Percentiles rank a stretch among this genome's conserved stretches.
These are phyloP conservation scores for Ganoderma boninense DNA, from an alignment of 1,284 basidiomycete species.

Conservation along the genomic window DNA sequence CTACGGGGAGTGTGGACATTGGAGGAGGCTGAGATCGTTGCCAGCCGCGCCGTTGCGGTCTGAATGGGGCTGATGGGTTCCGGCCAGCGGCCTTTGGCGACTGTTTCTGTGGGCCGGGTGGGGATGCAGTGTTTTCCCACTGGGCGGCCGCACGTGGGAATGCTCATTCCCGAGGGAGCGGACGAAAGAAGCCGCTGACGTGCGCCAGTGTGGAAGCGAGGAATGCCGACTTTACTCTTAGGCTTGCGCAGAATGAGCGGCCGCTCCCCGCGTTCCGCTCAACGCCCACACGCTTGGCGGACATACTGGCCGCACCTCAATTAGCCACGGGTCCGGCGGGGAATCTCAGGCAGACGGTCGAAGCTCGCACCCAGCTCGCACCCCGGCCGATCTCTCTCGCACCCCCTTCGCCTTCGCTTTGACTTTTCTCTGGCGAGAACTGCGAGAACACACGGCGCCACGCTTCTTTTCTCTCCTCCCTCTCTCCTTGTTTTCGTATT, in stretches of 20 bases:
- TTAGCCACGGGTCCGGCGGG: constrained; percentile 21
- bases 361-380: neutral
- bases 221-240: constrained; percentile 6
- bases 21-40: neutral
- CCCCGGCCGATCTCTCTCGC: constrained; percentile 24
- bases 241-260: constrained; percentile 13
- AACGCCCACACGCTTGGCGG: constrained; percentile 18
- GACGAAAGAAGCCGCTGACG: neutral
- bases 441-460: constrained; percentile 6
- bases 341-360: constrained; percentile 12
- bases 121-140: constrained; percentile 1
- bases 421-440: neutral
- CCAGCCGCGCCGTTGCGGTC: neutral
- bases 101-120: neutral
- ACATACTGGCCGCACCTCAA: constrained; percentile 21
- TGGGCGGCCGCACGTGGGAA: constrained; percentile 5
- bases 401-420: constrained; percentile 1
- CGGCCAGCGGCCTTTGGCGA: neutral
- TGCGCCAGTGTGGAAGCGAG: constrained; percentile 6
- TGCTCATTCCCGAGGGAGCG: constrained; percentile 1
- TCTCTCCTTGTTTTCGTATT: constrained; percentile 15
- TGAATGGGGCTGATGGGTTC: constrained; percentile 2
- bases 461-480: constrained; percentile 18
- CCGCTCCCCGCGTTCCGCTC: constrained; percentile 23
- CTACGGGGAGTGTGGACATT: neutral